A percentile compares a stretch with the other conserved stretches of the same genome.
phyloP scores from a whole-genome alignment of 75 land plant species.

The Ceratopteris richardii region DNA sequence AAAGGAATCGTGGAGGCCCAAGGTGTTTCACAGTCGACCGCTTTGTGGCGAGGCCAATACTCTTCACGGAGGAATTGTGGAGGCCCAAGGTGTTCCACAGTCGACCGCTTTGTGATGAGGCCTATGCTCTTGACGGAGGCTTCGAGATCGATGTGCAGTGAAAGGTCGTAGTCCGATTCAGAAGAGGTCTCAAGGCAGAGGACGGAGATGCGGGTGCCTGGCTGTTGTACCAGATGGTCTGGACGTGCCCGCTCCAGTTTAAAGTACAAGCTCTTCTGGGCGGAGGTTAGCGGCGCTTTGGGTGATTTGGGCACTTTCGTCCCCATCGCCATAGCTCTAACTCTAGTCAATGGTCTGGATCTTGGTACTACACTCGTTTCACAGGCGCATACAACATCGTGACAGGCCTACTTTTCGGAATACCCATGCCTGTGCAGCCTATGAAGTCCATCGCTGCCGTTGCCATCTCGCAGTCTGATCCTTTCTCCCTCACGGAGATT shows the following conservation, averaged over 20 bases:
- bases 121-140: too few species aligned
- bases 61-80: too few species aligned
- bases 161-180: too few species aligned
- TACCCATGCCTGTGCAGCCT: slow-evolving; percentile 92
- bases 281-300: slow-evolving; percentile 65
- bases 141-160: too few species aligned
- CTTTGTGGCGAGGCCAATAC: too few species aligned
- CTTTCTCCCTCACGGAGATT: slow-evolving; percentile 12
- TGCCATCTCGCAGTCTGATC: slow-evolving; percentile 12
- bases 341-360: slow-evolving; percentile 52
- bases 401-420: slow-evolving; percentile 69
- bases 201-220: too few species aligned
- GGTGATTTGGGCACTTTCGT: slow-evolving; percentile 83
- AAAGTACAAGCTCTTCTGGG: slow-evolving; percentile 12
- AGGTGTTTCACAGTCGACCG: too few species aligned
- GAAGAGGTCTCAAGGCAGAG: too few species aligned
- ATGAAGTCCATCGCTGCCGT: slow-evolving; percentile 23
- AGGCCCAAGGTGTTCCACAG: too few species aligned
- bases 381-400: slow-evolving; percentile 68
- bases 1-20: too few species aligned
- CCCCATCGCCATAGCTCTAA: slow-evolving; percentile 64
- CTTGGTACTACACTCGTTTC: slow-evolving; percentile 76
- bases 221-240: too few species aligned
- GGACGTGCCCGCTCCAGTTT: not conserved
- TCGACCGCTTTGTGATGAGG: too few species aligned